phyloP scores from a whole-genome alignment of 306 rosid genomes.

The Ormosia emarginata region DNA sequence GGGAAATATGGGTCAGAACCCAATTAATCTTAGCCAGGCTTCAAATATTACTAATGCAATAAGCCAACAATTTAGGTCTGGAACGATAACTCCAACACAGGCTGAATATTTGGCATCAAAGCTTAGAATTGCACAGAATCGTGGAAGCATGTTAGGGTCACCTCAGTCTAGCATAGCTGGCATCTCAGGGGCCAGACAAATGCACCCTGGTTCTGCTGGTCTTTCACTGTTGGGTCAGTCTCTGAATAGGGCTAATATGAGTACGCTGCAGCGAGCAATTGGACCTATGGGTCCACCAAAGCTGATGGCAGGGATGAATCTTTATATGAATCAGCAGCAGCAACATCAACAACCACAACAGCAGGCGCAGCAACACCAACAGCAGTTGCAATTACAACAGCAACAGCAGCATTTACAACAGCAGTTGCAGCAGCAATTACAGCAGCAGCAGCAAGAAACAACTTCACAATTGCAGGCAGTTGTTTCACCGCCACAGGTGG shows the following conservation, averaged over 20 bases:
- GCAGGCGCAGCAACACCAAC: constrained; percentile 31
- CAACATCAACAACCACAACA: constrained; percentile 41
- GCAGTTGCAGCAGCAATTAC: constrained; percentile 36
- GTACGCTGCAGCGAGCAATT: constrained; percentile 61
- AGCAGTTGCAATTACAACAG: constrained; percentile 31
- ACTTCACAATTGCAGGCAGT: constrained; percentile 72
- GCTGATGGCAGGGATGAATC: constrained; percentile 55
- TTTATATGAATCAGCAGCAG: constrained; percentile 68
- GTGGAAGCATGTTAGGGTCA: constrained; percentile 52
- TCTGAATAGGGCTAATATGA: constrained; percentile 57
- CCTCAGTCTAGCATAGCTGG: constrained; percentile 66
- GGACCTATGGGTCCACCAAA: constrained; percentile 92
- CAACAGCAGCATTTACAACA: constrained; percentile 37
- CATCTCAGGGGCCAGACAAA: constrained; percentile 69
- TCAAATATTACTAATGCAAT: constrained; percentile 53
- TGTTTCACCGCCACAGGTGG: constrained; percentile 83
- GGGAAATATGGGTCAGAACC: constrained; percentile 76
- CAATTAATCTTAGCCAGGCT: constrained; percentile 58
- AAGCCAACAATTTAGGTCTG: constrained; percentile 63
- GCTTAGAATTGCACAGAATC: constrained; percentile 43
- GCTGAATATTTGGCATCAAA: constrained; percentile 46
- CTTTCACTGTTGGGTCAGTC: constrained; percentile 71
- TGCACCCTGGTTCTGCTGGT: constrained; percentile 58
- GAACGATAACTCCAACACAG: constrained; percentile 24
- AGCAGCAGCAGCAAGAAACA: constrained; percentile 62